Evolutionary conservation across 1,139 yeast genomes (phyloP).

Genomic region (Ogataea hybrid): DNA sequence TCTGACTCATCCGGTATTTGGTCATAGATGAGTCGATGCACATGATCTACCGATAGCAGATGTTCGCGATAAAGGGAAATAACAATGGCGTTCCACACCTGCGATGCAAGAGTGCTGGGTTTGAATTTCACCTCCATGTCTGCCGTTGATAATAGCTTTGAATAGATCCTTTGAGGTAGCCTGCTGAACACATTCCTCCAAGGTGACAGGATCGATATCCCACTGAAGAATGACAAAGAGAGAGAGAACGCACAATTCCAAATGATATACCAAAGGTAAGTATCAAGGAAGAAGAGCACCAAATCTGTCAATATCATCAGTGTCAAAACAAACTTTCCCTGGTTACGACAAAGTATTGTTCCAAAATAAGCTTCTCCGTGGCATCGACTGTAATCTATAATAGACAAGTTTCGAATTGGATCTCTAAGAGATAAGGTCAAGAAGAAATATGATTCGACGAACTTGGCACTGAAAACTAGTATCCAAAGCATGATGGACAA

Average conservation of each 20-base stretch:
- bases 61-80: slow-evolving; percentile 78
- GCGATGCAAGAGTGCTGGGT: slow-evolving; percentile 55
- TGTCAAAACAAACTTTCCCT: slow-evolving; percentile 54
- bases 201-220: slow-evolving; percentile 81
- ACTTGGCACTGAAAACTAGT: slow-evolving; percentile 67
- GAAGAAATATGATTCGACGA: slow-evolving; percentile 78
- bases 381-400: slow-evolving; percentile 60
- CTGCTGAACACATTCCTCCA: slow-evolving; percentile 81
- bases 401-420: slow-evolving; percentile 67
- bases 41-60: slow-evolving; percentile 69
- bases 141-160: slow-evolving; percentile 57
- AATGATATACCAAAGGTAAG: slow-evolving; percentile 85
- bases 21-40: slow-evolving; percentile 56
- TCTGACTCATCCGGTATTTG: slow-evolving; percentile 41
- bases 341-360: slow-evolving; percentile 51
- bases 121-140: slow-evolving; percentile 48
- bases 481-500: slow-evolving; percentile 68
- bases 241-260: slow-evolving; percentile 77
- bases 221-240: slow-evolving; percentile 64
- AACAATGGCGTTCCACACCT: slow-evolving; percentile 78
- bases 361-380: slow-evolving; percentile 57
- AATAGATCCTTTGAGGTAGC: slow-evolving; percentile 68
- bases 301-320: slow-evolving; percentile 65
- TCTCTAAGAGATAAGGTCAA: slow-evolving; percentile 75
- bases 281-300: slow-evolving; percentile 75